phyloP scores from a whole-genome alignment of 2,329 filamentous ascomycete species.

The Stachybotrys echinatus region DNA sequence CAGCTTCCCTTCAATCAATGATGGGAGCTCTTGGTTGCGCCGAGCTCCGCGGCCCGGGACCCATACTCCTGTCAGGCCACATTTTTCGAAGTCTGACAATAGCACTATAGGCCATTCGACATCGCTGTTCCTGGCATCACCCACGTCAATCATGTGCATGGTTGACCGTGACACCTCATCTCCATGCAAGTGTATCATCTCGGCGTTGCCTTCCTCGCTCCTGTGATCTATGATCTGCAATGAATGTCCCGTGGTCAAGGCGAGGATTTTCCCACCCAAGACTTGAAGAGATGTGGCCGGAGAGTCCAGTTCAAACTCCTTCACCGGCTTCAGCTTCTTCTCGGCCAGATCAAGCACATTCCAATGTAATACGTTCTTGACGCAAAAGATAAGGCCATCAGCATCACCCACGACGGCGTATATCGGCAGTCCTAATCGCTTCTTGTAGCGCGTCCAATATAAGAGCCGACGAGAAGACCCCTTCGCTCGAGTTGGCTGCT shows the following conservation, averaged over 20 bases:
- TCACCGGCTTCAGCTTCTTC: constrained; percentile 44
- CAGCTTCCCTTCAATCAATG: constrained; percentile 53
- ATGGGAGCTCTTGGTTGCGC: constrained; percentile 32
- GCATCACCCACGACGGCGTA: constrained; percentile 51
- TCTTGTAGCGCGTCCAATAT: constrained; percentile 51
- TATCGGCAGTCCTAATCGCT: constrained; percentile 40
- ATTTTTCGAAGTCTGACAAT: constrained; percentile 40
- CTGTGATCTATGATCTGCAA: constrained; percentile 48
- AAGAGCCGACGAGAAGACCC: constrained; percentile 22
- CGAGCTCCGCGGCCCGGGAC: constrained; percentile 35
- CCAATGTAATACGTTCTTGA: constrained; percentile 49
- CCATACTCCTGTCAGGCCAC: constrained; percentile 44
- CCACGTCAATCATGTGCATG: constrained; percentile 41
- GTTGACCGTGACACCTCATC: constrained; percentile 40
- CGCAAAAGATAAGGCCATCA: constrained; percentile 52
- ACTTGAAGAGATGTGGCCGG: constrained; percentile 44
- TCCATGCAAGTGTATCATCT: constrained; percentile 36
- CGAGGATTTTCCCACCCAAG: constrained; percentile 42
- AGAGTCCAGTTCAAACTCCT: constrained; percentile 45
- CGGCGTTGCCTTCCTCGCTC: constrained; percentile 24
- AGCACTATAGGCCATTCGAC: constrained; percentile 37
- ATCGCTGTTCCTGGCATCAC: constrained; percentile 18
- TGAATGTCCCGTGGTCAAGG: constrained; percentile 49
- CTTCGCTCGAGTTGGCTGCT: background rate
- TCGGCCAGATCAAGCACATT: constrained; percentile 45